These are phyloP conservation scores for Eutypella sp. DNA, from an alignment of 2,329 filamentous ascomycete genomes.

Conservation along the genomic window DNA sequence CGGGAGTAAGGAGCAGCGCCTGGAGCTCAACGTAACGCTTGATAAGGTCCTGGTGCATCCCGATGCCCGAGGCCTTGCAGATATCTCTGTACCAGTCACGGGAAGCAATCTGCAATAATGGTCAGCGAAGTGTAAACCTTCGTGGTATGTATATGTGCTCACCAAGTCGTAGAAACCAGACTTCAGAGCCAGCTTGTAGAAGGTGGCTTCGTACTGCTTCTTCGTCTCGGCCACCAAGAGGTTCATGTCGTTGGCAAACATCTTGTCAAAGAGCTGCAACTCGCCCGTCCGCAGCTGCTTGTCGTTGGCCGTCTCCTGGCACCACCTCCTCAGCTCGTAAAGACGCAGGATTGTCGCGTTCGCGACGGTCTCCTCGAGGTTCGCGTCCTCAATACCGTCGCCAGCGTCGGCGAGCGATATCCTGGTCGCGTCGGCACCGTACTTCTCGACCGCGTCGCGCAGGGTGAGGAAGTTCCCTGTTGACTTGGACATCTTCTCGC, in stretches of 20 bases:
- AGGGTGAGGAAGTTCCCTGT: conserved; percentile 97
- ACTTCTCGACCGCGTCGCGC: conserved; percentile 80
- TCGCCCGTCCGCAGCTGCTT: conserved; percentile 71
- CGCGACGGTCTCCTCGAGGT: conserved; percentile 93
- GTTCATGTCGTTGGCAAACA: conserved; percentile 95
- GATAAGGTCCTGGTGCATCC: conserved; percentile 81
- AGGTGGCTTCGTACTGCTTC: conserved; percentile 71
- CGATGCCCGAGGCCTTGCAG: conserved; percentile 68
- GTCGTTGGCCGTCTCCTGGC: conserved; percentile 75
- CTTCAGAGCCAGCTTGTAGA: conserved; percentile 85
- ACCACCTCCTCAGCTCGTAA: conserved; percentile 81
- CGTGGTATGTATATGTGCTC: conserved; percentile 26
- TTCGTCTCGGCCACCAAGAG: conserved; percentile 71
- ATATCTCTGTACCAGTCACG: conserved; percentile 89
- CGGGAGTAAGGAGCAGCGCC: conserved; percentile 72
- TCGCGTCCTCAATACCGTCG: conserved; percentile 90
- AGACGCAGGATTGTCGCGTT: conserved; percentile 80
- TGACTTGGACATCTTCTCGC: conserved; percentile 97
- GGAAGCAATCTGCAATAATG: conserved; percentile 34
- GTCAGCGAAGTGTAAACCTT: neutral
- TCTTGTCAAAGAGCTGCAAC: conserved; percentile 85
- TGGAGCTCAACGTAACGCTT: conserved; percentile 82
- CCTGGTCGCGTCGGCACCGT: conserved; percentile 86
- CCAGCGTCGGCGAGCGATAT: conserved; percentile 92
- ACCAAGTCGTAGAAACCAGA: conserved; percentile 85